Evolutionary conservation across 2,329 filamentous ascomycete species (phyloP), one percentile per base, ranked within the genome.

Genomic region (Xylariaceae sp.): DNA sequence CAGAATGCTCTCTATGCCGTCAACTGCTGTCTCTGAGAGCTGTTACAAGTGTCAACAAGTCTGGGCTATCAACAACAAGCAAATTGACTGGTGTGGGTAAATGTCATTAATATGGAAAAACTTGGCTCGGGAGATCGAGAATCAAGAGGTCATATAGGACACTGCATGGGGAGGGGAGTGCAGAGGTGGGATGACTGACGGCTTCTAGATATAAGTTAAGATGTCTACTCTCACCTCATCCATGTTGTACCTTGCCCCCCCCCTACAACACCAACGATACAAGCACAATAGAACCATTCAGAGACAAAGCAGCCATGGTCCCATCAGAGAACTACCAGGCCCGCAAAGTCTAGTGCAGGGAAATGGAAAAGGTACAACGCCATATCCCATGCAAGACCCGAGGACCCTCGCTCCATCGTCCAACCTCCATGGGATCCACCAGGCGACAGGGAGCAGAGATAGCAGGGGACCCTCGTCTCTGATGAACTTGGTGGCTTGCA

Each of bases 91-190:
- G 68, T 63, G 62, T 70, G 71, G 69, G 62, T 69, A 68, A 71
- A 72, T 68, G 56, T 63, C 52, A 58, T 69, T 68, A 69, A 72
- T 72, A 71, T 71, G 67, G 64, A 67, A 65, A 67, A 52, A 65
- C 55, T 57, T 62, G 57, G 58, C 58, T 63, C 60, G 59, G 61
- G 61, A 66, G 49, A 48, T 47, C 49, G 49, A 48, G 51, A 66
- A 62, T 54, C 58, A 66, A 59, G 60, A 61, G 54, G 56, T 57
- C 61, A 65, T 59, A 61, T 52, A 52, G 3, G 62, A 61, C 58
- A 65, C 60, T 61, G 65, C 64, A 63, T 64, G 62, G 60, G 61
- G 56, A 66, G 54, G 59, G 58, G 56, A 60, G 57, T 53, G 60
- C 59, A 60, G 57, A 62, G 63, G 63, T 53, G 59, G 57, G 64